Conservation (phyloP, 169 alveolate species). For the Eimeria tenella region DNA sequence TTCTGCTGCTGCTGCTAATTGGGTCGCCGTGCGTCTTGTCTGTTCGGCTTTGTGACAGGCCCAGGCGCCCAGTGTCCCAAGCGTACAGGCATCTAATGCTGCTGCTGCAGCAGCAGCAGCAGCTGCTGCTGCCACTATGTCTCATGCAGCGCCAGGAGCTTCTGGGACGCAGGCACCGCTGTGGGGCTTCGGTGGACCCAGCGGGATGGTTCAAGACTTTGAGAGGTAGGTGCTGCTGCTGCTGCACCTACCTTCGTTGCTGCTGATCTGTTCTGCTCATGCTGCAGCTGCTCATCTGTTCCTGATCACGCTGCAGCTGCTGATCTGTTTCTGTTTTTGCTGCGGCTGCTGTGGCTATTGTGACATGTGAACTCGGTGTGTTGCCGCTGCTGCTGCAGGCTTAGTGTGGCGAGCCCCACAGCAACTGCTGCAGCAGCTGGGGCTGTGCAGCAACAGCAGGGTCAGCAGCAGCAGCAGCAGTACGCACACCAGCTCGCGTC, state of each 20-base stretch:
- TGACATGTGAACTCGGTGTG: neutral
- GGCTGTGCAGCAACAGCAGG: constrained; percentile 20
- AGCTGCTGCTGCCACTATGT: constrained; percentile 3
- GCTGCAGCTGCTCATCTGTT: neutral
- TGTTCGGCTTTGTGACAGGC: neutral
- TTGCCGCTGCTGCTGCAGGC: constrained; percentile 18
- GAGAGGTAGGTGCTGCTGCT: neutral
- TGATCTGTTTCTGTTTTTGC: neutral
- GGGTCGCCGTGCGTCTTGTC: neutral
- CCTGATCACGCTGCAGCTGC: neutral
- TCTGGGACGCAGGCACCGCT: neutral
- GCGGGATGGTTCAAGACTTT: constrained; percentile 24
- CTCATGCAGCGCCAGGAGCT: neutral
- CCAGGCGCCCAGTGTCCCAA: constrained; percentile 12
- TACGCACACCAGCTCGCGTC: constrained; percentile 47
- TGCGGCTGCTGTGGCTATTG: neutral
- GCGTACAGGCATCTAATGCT: constrained; percentile 21
- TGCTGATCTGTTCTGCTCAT: neutral
- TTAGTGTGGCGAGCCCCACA: neutral
- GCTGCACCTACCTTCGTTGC: too few relatives aligned
- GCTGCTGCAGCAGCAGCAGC: constrained; percentile 44
- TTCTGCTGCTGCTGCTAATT: neutral
- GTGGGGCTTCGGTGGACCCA: neutral
- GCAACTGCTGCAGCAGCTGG: constrained; percentile 15
- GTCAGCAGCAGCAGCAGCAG: constrained; percentile 47